phyloP scores from a whole-genome alignment of 176 grass and related monocot genomes.

The Tuctoria greenei region DNA sequence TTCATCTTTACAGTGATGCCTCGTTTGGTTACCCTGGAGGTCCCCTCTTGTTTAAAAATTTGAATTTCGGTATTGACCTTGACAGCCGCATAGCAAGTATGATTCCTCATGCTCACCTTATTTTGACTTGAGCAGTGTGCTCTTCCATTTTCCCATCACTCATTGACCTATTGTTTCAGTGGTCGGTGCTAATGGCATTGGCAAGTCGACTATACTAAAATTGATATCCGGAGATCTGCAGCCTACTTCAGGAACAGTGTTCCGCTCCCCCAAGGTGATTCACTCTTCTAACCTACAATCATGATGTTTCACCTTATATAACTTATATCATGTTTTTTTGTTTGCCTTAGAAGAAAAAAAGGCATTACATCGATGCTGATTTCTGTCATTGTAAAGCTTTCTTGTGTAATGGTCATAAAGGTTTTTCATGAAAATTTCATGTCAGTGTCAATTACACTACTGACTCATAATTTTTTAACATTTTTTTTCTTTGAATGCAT shows the following conservation, averaged over 20 bases:
- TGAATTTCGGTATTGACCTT: slow-evolving; percentile 97
- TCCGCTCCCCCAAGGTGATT: slow-evolving; percentile 84
- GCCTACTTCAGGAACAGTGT: slow-evolving; percentile 94
- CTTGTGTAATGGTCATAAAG: too few relatives aligned
- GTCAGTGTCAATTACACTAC: too few relatives aligned
- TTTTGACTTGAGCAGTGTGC: slow-evolving; percentile 5
- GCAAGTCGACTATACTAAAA: slow-evolving; percentile 97
- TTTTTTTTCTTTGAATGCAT: not conserved
- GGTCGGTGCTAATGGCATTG: slow-evolving; percentile 98
- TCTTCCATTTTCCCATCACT: slow-evolving; percentile 13
- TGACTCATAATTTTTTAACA: not conserved
- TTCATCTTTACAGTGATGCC: slow-evolving; percentile 63
- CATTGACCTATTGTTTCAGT: slow-evolving; percentile 54
- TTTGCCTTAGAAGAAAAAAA: too few relatives aligned
- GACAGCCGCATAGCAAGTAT: slow-evolving; percentile 97
- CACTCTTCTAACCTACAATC: not conserved
- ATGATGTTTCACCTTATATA: too few relatives aligned
- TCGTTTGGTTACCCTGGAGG: slow-evolving; percentile 98
- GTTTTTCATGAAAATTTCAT: too few relatives aligned
- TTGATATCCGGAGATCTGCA: slow-evolving; percentile 95
- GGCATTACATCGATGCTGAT: too few relatives aligned
- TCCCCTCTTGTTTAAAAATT: slow-evolving; percentile 88
- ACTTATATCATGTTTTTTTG: too few relatives aligned
- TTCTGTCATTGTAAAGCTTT: too few relatives aligned
- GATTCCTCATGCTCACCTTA: slow-evolving; percentile 23